phyloP scores from a whole-genome alignment of 2,329 filamentous ascomycete genomes.

The Teratosphaeriaceae sp. region DNA sequence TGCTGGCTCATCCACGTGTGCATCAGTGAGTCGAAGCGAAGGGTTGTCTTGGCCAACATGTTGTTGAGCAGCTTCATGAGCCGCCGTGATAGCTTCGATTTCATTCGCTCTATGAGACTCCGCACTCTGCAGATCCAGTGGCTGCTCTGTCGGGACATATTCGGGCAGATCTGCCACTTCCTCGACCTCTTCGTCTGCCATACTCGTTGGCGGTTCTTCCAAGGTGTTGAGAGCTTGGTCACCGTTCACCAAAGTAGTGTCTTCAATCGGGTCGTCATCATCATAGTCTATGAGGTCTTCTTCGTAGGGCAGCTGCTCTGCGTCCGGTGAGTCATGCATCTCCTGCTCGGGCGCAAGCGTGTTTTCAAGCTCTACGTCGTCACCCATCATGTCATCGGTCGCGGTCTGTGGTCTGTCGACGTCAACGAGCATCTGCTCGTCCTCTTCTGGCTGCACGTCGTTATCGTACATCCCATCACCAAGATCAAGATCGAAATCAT shows the following conservation, averaged over 20 bases:
- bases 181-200: neutral
- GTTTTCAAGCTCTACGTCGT: slow-evolving; percentile 20
- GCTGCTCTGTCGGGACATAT: slow-evolving; percentile 5
- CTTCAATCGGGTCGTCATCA: slow-evolving; percentile 24
- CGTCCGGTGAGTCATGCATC: slow-evolving; percentile 23
- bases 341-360: slow-evolving; percentile 26
- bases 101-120: too few relatives aligned
- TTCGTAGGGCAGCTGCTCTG: slow-evolving; percentile 19
- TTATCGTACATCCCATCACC: slow-evolving; percentile 38
- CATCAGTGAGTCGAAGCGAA: too few relatives aligned
- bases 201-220: slow-evolving; percentile 2
- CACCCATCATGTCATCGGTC: slow-evolving; percentile 28
- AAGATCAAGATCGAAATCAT: slow-evolving; percentile 55
- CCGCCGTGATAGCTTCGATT: too few relatives aligned
- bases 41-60: too few relatives aligned
- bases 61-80: too few relatives aligned
- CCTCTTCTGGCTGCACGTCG: slow-evolving; percentile 33
- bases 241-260: slow-evolving; percentile 4
- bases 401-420: slow-evolving; percentile 33
- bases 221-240: slow-evolving; percentile 7
- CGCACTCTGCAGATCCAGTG: neutral
- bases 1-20: too few relatives aligned
- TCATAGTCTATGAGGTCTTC: slow-evolving; percentile 34
- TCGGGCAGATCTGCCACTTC: slow-evolving; percentile 17
- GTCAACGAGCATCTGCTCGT: slow-evolving; percentile 54